Conservation (phyloP, 164 flowering plant species). For the Vitis labrusca region DNA sequence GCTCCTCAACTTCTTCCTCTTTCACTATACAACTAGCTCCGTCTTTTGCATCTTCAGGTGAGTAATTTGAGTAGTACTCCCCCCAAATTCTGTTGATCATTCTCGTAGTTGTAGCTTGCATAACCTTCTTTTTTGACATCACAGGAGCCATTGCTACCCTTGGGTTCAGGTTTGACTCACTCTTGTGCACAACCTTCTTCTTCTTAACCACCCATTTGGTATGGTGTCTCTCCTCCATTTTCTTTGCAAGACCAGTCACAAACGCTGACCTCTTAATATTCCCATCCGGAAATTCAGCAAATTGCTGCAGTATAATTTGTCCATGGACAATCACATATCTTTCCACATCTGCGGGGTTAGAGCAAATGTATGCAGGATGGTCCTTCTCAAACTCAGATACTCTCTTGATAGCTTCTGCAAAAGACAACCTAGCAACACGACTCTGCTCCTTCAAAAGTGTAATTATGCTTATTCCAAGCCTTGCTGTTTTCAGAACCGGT, state of each 20-base stretch:
- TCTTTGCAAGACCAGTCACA: constrained; percentile 51
- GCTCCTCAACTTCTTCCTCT: constrained; percentile 46
- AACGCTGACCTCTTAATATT: constrained; percentile 60
- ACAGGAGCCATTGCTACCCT: constrained; percentile 58
- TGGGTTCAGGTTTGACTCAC: constrained; percentile 67
- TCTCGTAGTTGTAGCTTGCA: constrained; percentile 87
- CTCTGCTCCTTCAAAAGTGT: constrained; percentile 69
- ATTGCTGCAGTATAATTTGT: constrained; percentile 73
- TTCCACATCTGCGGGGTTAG: constrained; percentile 56
- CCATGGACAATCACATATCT: constrained; percentile 87
- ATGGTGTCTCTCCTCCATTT: constrained; percentile 81
- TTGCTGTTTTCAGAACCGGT: constrained; percentile 71
- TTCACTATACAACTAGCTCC: constrained; percentile 22
- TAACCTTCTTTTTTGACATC: constrained; percentile 57
- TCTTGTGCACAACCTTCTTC: constrained; percentile 37
- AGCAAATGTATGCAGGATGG: constrained; percentile 58
- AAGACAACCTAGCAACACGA: constrained; percentile 68
- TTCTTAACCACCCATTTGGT: constrained; percentile 77
- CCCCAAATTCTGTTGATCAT: constrained; percentile 87
- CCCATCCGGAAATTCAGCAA: constrained; percentile 73
- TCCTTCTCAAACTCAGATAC: constrained; percentile 45
- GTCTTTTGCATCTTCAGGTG: constrained; percentile 55
- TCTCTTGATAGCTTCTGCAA: constrained; percentile 61
- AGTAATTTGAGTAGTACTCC: constrained; percentile 75
- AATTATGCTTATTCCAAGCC: constrained; percentile 64